Evolutionary conservation across 805 yeast species (phyloP).

Genomic region (Wickerhamomyces chaumierensis): DNA sequence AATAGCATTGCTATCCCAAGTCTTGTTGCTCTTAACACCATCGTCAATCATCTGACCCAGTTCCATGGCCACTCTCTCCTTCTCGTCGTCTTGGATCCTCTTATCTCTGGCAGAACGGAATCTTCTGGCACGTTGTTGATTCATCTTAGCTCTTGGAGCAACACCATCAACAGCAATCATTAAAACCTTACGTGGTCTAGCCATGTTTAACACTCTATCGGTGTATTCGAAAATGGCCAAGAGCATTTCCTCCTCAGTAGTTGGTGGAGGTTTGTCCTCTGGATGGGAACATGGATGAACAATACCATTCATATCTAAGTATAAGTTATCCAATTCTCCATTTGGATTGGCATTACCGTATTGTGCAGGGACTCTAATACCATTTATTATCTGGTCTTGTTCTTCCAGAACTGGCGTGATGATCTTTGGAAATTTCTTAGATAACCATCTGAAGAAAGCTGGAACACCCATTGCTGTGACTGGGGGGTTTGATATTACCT

Average conservation of each 20-base stretch:
- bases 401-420: constrained; percentile 85
- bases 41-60: constrained; percentile 64
- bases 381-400: constrained; percentile 45
- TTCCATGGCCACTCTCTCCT: constrained; percentile 31
- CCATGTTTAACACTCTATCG: constrained; percentile 84
- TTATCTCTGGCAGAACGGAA: constrained; percentile 91
- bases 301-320: constrained; percentile 97
- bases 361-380: constrained; percentile 49
- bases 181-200: constrained; percentile 84
- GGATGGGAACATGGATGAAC: constrained; percentile 99
- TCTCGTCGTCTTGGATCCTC: constrained; percentile 60
- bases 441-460: constrained; percentile 93
- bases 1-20: constrained; percentile 94
- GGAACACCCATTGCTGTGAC: constrained; percentile 78
- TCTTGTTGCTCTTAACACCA: constrained; percentile 57
- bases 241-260: constrained; percentile 94
- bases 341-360: constrained; percentile 79
- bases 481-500: no score
- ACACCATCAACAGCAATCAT: constrained; percentile 98
- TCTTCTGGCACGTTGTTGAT: constrained; percentile 90
- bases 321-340: constrained; percentile 90
- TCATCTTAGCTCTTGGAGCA: constrained; percentile 97
- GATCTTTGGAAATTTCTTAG: constrained; percentile 86
- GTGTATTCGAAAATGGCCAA: constrained; percentile 88
- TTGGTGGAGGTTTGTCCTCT: constrained; percentile 91